phyloP scores from a whole-genome alignment of 2,329 filamentous ascomycete genomes.

The Colletotrichum australisinense region DNA sequence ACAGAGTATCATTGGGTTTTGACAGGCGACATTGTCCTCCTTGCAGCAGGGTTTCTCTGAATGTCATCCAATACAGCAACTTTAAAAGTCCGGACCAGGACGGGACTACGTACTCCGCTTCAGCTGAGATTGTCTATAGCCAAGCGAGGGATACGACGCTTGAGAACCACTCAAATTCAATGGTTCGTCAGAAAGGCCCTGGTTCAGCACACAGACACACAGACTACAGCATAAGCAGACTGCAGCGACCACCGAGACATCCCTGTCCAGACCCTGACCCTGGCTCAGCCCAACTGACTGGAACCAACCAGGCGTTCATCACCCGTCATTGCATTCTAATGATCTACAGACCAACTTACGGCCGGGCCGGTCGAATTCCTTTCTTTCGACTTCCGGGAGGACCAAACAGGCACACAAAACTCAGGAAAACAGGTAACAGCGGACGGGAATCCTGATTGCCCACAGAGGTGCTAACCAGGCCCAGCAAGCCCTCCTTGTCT shows the following conservation, averaged over 20 bases:
- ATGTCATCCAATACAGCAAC: background rate
- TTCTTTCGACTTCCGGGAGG: conserved; percentile 2
- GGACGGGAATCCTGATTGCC: background rate
- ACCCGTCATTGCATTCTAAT: conserved; percentile 22
- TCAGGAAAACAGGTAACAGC: background rate
- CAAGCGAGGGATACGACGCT: conserved; percentile 20
- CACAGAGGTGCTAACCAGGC: background rate
- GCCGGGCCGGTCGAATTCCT: conserved; percentile 14
- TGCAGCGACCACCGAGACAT: conserved; percentile 26
- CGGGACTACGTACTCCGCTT: conserved; percentile 15
- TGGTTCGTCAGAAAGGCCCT: conserved; percentile 2
- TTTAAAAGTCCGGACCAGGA: background rate
- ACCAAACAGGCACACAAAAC: background rate
- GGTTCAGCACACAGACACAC: conserved; percentile 4
- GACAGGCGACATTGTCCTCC: background rate
- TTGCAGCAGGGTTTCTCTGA: conserved; percentile 20
- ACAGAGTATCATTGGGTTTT: background rate
- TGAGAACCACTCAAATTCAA: conserved; percentile 1
- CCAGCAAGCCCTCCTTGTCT: background rate
- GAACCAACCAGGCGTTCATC: conserved; percentile 29
- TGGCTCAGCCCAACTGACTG: conserved; percentile 27
- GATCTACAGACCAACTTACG: conserved; percentile 28
- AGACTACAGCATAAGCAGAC: conserved; percentile 23
- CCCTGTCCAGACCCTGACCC: conserved; percentile 22
- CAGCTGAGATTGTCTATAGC: conserved; percentile 26